Conservation (phyloP, 805 yeast genomes). For the Wickerhamomyces ciferrii region DNA sequence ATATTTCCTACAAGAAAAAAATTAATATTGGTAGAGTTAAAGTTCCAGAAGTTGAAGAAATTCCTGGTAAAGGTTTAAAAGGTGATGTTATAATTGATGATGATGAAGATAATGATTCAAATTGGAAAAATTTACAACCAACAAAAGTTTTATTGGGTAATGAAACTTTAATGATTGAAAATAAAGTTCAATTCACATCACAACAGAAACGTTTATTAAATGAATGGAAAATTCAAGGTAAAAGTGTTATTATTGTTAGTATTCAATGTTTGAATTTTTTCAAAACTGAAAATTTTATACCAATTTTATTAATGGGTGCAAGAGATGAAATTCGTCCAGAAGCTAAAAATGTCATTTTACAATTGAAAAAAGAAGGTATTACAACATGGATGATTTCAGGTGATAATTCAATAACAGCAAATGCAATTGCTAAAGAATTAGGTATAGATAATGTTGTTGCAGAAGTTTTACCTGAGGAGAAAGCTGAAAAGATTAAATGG, state of each 20-base stretch:
- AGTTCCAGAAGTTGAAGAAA: constrained; percentile 43
- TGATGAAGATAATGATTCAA: constrained; percentile 9
- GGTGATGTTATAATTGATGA: constrained; percentile 32
- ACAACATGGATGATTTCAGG: constrained; percentile 77
- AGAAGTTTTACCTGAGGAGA: constrained; percentile 70
- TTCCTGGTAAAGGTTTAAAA: constrained; percentile 56
- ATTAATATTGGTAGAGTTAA: constrained; percentile 25
- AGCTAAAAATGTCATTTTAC: constrained; percentile 43
- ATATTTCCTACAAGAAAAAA: constrained; percentile 8
- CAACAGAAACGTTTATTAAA: constrained; percentile 30
- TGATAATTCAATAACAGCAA: constrained; percentile 63
- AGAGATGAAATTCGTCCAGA: constrained; percentile 60
- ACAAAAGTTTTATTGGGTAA: constrained; percentile 49
- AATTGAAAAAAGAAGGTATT: constrained; percentile 35
- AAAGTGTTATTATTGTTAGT: constrained; percentile 58
- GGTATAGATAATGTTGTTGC: constrained; percentile 61
- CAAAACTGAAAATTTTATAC: constrained; percentile 26
- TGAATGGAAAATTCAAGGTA: constrained; percentile 58
- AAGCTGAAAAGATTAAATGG: constrained; percentile 53
- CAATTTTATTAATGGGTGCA: constrained; percentile 48
- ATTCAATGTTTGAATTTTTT: constrained; percentile 26
- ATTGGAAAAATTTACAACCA: constrained; percentile 30
- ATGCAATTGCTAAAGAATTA: constrained; percentile 57
- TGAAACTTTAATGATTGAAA: constrained; percentile 50
- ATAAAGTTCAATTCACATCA: constrained; percentile 31